Percentiles rank a stretch among this genome's conserved stretches.
Evolutionary conservation across 2,329 filamentous ascomycete genomes (phyloP).

Genomic region (Talaromyces albobiverticillius): DNA sequence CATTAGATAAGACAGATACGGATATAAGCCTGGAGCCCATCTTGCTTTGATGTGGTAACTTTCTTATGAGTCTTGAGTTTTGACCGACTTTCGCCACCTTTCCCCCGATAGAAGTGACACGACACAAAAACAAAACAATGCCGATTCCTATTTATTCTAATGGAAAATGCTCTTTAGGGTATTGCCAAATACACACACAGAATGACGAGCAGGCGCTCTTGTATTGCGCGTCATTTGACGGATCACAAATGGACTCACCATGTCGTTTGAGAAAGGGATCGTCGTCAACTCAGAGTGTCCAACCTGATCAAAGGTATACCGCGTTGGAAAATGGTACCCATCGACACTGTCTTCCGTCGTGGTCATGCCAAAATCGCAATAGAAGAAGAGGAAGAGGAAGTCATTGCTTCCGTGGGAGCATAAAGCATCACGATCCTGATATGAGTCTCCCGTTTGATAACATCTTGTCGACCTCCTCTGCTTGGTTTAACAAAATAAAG

Average conservation of each 20-base stretch:
- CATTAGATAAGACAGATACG: not conserved
- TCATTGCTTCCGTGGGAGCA: not conserved
- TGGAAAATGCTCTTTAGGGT: not conserved
- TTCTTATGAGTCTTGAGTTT: too few relatives aligned
- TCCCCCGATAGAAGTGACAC: not conserved
- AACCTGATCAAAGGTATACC: not conserved
- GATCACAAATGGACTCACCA: not conserved
- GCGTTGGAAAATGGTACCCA: not conserved
- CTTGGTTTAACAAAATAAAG: not conserved
- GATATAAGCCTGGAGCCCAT: too few relatives aligned
- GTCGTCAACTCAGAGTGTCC: too few relatives aligned
- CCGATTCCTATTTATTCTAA: not conserved
- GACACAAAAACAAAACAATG: not conserved
- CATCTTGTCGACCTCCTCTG: conserved; percentile 1
- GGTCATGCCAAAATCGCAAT: not conserved
- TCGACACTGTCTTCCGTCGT: not conserved
- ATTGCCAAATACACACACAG: not conserved
- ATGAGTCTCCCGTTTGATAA: not conserved
- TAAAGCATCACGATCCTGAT: not conserved
- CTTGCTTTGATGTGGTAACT: too few relatives aligned
- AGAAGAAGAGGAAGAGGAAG: not conserved
- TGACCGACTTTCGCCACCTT: not conserved
- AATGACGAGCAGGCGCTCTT: conserved; percentile 2
- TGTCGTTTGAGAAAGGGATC: not conserved
- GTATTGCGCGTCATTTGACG: not conserved